These are phyloP conservation scores for Epipyxis sp. DNA, from an alignment of 108 stramenopile species.

Conservation along the genomic window DNA sequence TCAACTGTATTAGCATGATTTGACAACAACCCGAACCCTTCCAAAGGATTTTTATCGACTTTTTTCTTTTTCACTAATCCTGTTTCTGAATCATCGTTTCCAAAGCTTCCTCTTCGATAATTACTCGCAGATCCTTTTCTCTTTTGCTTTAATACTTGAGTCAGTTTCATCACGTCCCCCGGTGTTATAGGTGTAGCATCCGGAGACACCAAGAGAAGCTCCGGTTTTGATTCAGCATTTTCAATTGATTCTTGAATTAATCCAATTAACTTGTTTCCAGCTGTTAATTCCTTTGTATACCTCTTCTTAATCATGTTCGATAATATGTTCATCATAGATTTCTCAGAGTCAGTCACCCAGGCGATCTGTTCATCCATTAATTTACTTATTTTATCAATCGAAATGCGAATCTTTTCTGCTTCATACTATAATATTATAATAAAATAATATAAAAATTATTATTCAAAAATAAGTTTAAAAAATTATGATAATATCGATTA, in stretches of 20 bases:
- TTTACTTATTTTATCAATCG: not conserved
- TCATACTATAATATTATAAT: slow-evolving; percentile 14
- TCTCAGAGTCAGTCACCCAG: not conserved
- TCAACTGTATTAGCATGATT: no score
- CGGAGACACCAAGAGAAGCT: not conserved
- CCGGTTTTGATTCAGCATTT: not conserved
- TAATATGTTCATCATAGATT: not conserved
- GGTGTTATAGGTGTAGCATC: not conserved
- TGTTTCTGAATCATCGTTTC: no score
- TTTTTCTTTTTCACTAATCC: no score
- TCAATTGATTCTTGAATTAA: not conserved
- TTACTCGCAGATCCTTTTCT: no score
- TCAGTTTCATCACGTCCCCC: not conserved
- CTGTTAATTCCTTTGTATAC: not conserved
- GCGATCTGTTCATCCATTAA: not conserved
- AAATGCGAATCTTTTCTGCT: not conserved
- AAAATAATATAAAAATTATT: no score
- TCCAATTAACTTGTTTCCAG: not conserved
- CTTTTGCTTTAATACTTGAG: no score
- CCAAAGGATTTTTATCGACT: no score
- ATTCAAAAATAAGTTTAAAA: no score
- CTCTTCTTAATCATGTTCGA: not conserved
- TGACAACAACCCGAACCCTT: no score
- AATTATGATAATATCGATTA: no score
- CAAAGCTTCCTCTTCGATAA: no score